Evolutionary conservation across 441 rosid species (phyloP), one percentile per base, ranked within the genome.

Genomic region (Corymbia calophylla): DNA sequence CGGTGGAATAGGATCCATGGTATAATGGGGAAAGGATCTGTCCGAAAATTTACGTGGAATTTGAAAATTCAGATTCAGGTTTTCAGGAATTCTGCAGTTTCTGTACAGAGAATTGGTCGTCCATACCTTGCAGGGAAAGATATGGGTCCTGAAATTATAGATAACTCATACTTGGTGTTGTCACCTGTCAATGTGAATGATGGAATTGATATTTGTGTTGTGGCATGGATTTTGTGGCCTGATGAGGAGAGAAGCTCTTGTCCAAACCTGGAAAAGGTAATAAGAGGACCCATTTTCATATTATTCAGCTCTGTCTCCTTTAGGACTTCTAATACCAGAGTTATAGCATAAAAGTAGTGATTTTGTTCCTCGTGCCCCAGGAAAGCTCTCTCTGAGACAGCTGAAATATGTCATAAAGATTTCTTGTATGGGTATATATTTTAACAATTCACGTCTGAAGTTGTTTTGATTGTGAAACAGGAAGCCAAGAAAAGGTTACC

Each of bases 141-240:
- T 91, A 88, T 90, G 87, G 94, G 95, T 89, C 88, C 91, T 90
- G 95, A 95, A 93, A 89, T 94, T 87, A 88, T 94, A 66, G 97
- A 94, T 87, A 94, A 91, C 90, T 95, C 95, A 80, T 93, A 92
- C 94, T 89, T 95, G 49, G 77, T 90, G 88, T 91, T 97, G 94
- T 87, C 97, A 44, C 92, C 96, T 6, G 90, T 96, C 89, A 91
- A 87, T 91, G 89, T 97, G 58, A 93, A 90, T 89, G 94, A 94
- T 91, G 98, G 93, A 92, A 90, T 97, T 92, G 99, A 98, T 91
- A 89, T 97, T 94, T 93, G 94, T 91, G 94, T 97, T 84, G 96
- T 93, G 91, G 94, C 96, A 29, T 98, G 99, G 99, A 93, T 98
- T 95, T 95, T 98, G 90, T 98, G 99, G 99, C 99, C 99, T 77